phyloP scores from a whole-genome alignment of 2,329 filamentous ascomycete genomes.

The Claviceps sp. region DNA sequence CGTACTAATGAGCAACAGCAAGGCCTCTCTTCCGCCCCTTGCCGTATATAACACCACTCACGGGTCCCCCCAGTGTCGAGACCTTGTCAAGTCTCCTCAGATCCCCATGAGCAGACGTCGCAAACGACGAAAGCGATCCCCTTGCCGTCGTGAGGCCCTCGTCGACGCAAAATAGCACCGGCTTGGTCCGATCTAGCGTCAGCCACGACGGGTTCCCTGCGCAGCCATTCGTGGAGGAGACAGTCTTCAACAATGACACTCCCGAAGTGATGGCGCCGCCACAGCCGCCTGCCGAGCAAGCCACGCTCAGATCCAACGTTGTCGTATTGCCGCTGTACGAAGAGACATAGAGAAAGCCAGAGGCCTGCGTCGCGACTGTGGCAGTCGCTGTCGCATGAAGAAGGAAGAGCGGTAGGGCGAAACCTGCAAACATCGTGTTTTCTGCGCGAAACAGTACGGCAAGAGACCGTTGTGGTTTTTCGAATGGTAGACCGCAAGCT shows the following conservation, averaged over 20 bases:
- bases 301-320: conserved; percentile 27
- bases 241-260: conserved; percentile 22
- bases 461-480: too few species aligned
- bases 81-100: conserved; percentile 24
- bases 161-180: conserved; percentile 45
- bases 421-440: conserved; percentile 4
- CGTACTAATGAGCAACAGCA: conserved; percentile 33
- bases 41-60: conserved; percentile 31
- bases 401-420: conserved; percentile 3
- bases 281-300: neutral
- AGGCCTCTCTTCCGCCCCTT: conserved; percentile 21
- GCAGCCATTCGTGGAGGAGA: conserved; percentile 33
- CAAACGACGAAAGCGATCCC: conserved; percentile 33
- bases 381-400: neutral
- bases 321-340: conserved; percentile 36
- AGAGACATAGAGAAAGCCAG: conserved; percentile 31
- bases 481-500: too few species aligned
- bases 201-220: conserved; percentile 46
- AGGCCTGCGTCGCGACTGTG: conserved; percentile 15
- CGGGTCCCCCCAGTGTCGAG: conserved; percentile 26
- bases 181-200: conserved; percentile 35
- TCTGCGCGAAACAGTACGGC: neutral
- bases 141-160: conserved; percentile 37
- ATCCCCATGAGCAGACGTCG: conserved; percentile 22
- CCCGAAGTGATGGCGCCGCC: neutral